Percentiles rank a stretch among this genome's conserved stretches.
These are phyloP conservation scores for Cytospora piceicola DNA, from an alignment of 2,329 filamentous ascomycete genomes.

Conservation along the genomic window DNA sequence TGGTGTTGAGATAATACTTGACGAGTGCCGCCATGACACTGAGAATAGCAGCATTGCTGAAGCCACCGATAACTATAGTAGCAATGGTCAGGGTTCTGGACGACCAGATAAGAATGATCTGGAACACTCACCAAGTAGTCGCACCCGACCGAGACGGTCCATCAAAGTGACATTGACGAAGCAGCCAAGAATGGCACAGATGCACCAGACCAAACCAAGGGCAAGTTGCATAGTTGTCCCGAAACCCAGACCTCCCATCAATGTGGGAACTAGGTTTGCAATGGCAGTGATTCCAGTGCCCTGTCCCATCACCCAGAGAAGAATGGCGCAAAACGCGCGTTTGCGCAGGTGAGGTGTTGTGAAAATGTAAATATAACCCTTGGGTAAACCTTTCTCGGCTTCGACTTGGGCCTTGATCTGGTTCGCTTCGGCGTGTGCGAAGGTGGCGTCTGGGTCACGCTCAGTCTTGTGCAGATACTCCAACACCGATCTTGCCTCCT, in stretches of 20 bases:
- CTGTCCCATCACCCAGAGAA: slow-evolving; percentile 33
- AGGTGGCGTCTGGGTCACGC: slow-evolving; percentile 32
- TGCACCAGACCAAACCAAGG: slow-evolving; percentile 37
- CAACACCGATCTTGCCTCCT: slow-evolving; percentile 33
- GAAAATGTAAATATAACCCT: slow-evolving; percentile 38
- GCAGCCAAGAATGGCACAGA: slow-evolving; percentile 36
- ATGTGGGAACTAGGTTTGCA: slow-evolving; percentile 38
- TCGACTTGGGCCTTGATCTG: slow-evolving; percentile 39
- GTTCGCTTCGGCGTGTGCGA: slow-evolving; percentile 36
- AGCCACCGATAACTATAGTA: slow-evolving; percentile 34
- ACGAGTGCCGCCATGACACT: slow-evolving; percentile 34
- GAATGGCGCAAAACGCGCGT: slow-evolving; percentile 20
- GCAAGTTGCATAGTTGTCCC: slow-evolving; percentile 37
- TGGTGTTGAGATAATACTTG: slow-evolving; percentile 34
- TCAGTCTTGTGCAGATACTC: slow-evolving; percentile 35
- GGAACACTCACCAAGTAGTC: slow-evolving; percentile 26
- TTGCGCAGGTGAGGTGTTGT: slow-evolving; percentile 20
- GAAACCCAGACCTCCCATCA: slow-evolving; percentile 40
- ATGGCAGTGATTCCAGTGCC: slow-evolving; percentile 38
- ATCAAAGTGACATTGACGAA: slow-evolving; percentile 36
- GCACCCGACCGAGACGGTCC: slow-evolving; percentile 38
- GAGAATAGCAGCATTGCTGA: slow-evolving; percentile 32
- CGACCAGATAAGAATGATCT: background rate
- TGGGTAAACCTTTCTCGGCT: slow-evolving; percentile 27
- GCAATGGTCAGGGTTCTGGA: slow-evolving; percentile 16